A percentile compares a stretch with the other conserved stretches of the same genome.
Evolutionary conservation across 1,139 yeast genomes (phyloP).

Genomic region (Spathaspora sp.): DNA sequence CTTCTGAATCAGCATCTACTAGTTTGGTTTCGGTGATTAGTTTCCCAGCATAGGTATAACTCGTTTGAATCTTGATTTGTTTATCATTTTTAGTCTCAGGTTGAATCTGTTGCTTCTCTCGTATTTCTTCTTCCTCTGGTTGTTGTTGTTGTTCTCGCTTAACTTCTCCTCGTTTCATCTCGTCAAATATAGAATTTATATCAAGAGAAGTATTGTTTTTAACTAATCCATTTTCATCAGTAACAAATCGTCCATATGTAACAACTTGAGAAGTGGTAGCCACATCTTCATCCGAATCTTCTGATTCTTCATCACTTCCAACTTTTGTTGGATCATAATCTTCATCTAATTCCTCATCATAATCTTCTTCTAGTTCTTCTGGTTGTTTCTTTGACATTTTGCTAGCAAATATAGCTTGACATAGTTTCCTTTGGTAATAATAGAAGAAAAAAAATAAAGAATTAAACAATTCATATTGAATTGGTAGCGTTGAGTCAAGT

Average conservation of each 20-base stretch:
- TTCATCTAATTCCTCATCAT: constrained; percentile 15
- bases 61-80: constrained; percentile 68
- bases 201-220: constrained; percentile 25
- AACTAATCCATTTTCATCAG: constrained; percentile 28
- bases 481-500: no score
- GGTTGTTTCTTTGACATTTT: constrained; percentile 2
- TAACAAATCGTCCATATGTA: constrained; percentile 18
- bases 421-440: no score
- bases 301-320: constrained; percentile 15
- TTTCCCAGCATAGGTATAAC: constrained; percentile 90
- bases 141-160: constrained; percentile 9
- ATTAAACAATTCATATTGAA: no score
- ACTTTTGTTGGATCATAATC: constrained; percentile 15
- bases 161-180: constrained; percentile 27
- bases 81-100: constrained; percentile 28
- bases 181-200: constrained; percentile 36
- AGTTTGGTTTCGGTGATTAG: constrained; percentile 71
- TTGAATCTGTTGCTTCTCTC: constrained; percentile 22
- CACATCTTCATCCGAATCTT: constrained; percentile 53
- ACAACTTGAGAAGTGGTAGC: neutral
- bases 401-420: neutral
- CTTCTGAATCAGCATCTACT: constrained; percentile 78
- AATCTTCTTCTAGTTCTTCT: constrained; percentile 13
- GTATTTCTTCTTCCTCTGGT: constrained; percentile 45
- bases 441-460: no score